A percentile compares a stretch with the other conserved stretches of the same genome.
These are phyloP conservation scores for Pyrus hybrid DNA, from an alignment of 331 rosid species.

Conservation along the genomic window DNA sequence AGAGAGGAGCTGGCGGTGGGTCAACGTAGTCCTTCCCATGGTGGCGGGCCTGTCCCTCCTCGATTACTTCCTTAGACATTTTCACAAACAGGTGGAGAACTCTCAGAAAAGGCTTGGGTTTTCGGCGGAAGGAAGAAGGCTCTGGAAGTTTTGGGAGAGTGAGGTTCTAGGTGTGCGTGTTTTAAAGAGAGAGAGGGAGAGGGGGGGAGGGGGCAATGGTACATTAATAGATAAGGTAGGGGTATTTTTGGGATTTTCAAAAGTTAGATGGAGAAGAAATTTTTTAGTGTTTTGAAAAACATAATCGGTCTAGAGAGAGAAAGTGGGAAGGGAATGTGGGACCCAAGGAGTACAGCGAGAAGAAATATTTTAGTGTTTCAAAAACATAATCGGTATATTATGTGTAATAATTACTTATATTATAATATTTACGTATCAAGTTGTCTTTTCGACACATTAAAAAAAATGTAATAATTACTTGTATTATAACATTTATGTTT, in stretches of 20 bases:
- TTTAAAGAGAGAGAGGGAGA: background rate
- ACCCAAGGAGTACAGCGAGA: background rate
- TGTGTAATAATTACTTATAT: too few relatives aligned
- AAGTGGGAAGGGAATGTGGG: constrained; percentile 3
- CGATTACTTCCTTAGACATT: constrained; percentile 69
- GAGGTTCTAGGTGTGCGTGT: too few relatives aligned
- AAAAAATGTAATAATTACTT: too few relatives aligned
- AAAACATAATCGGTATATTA: too few relatives aligned
- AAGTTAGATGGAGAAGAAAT: too few relatives aligned
- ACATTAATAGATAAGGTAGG: constrained; percentile 7
- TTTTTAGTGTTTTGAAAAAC: too few relatives aligned
- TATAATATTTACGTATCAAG: too few relatives aligned
- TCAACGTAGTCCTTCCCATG: constrained; percentile 69
- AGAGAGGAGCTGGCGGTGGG: constrained; percentile 83
- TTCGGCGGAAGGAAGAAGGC: background rate
- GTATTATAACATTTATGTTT: too few relatives aligned
- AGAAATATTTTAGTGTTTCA: too few relatives aligned
- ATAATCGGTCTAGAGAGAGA: too few relatives aligned
- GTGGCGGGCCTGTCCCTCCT: constrained; percentile 40
- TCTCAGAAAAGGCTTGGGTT: background rate
- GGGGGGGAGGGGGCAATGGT: background rate
- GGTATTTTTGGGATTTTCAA: too few relatives aligned
- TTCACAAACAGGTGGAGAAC: background rate
- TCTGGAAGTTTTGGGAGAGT: background rate
- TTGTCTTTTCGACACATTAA: too few relatives aligned